Evolutionary conservation across 768 basidiomycete genomes (phyloP).

Genomic region (Baorangia bicolor): DNA sequence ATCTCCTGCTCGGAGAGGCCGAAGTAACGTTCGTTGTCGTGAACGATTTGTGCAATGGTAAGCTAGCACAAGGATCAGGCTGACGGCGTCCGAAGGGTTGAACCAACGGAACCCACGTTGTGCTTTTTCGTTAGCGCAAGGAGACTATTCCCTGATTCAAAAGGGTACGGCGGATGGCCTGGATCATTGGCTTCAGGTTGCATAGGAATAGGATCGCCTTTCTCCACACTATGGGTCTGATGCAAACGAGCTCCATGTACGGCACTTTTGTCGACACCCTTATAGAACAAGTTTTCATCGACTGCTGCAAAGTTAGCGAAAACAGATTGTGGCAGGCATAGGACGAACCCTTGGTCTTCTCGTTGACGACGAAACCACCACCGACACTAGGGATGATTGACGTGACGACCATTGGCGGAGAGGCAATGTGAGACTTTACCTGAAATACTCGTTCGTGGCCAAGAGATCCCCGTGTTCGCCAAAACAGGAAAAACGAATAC

Average conservation of each 20-base stretch:
- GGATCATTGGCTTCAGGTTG: slow-evolving; percentile 27
- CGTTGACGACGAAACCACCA: slow-evolving; percentile 94
- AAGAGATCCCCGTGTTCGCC: slow-evolving; percentile 78
- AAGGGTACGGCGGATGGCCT: slow-evolving; percentile 79
- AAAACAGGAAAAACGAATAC: slow-evolving; percentile 91
- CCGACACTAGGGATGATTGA: slow-evolving; percentile 56
- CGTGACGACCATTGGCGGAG: background rate
- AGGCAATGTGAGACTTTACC: slow-evolving; percentile 31
- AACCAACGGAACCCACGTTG: slow-evolving; percentile 56
- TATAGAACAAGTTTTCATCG: slow-evolving; percentile 95
- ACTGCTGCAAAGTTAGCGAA: slow-evolving; percentile 39
- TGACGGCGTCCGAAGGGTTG: background rate
- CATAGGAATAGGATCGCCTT: slow-evolving; percentile 13
- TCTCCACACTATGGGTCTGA: slow-evolving; percentile 51
- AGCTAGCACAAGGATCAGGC: slow-evolving; percentile 47
- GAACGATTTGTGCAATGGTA: slow-evolving; percentile 92
- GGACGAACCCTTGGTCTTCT: slow-evolving; percentile 77
- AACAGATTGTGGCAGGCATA: background rate
- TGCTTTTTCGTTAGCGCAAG: slow-evolving; percentile 74
- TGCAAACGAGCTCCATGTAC: slow-evolving; percentile 81
- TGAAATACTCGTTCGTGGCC: slow-evolving; percentile 95
- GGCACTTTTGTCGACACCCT: slow-evolving; percentile 77
- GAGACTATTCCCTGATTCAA: slow-evolving; percentile 72
- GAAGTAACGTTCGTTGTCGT: slow-evolving; percentile 86
- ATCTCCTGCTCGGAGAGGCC: slow-evolving; percentile 76